These are phyloP conservation scores for Stylonectria norvegica DNA, from an alignment of 2,329 filamentous ascomycete species.

Conservation along the genomic window DNA sequence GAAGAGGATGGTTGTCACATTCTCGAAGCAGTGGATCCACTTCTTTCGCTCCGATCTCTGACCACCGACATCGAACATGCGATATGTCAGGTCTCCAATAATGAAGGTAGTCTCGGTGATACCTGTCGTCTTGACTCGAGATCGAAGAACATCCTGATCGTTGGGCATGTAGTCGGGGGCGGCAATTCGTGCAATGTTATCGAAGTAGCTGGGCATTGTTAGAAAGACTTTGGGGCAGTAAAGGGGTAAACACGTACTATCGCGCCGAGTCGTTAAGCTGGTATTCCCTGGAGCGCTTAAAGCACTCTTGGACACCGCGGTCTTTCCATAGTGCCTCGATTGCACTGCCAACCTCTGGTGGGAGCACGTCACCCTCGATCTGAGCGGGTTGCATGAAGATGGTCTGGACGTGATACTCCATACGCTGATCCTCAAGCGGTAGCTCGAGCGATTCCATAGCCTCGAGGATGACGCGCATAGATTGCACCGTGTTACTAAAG, in stretches of 20 bases:
- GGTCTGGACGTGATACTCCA: conserved; percentile 96
- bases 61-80: conserved; percentile 96
- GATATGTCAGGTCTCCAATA: conserved; percentile 89
- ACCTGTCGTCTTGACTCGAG: conserved; percentile 96
- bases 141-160: conserved; percentile 91
- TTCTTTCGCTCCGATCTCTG: conserved; percentile 97
- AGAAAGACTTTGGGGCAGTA: conserved; percentile 25
- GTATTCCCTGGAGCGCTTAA: conserved; percentile 93
- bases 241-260: conserved; percentile 64
- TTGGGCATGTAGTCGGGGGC: conserved; percentile 91
- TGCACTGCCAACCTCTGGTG: conserved; percentile 89
- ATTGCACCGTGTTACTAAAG: conserved; percentile 68
- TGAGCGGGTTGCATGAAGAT: conserved; percentile 98
- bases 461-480: conserved; percentile 66
- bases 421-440: conserved; percentile 83
- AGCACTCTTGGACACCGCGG: conserved; percentile 87
- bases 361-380: conserved; percentile 90
- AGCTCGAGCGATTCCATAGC: conserved; percentile 70
- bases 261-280: conserved; percentile 93
- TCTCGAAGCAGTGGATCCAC: conserved; percentile 99
- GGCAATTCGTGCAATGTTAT: conserved; percentile 87
- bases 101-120: conserved; percentile 97
- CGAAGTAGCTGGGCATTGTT: conserved; percentile 74
- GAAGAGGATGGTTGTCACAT: conserved; percentile 95
- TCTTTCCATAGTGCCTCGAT: conserved; percentile 94